phyloP scores from a whole-genome alignment of 2,329 filamentous ascomycete genomes.

The Calcarisporium arbuscula region DNA sequence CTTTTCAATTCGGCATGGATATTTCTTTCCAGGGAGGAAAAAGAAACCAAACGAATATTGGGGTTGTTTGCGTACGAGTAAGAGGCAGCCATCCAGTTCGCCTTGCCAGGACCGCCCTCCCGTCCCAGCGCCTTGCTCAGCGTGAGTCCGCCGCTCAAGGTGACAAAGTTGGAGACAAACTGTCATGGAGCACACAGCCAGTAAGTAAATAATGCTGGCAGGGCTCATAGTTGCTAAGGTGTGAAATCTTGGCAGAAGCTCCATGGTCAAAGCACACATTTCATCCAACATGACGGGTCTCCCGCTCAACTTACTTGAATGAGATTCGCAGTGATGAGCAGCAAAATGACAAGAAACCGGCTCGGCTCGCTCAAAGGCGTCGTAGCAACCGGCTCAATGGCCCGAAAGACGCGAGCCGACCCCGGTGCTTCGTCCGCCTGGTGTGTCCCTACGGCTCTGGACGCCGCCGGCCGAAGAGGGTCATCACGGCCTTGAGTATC shows the following conservation, averaged over 20 bases:
- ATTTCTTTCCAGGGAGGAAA: too few relatives aligned
- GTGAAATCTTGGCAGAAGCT: too few relatives aligned
- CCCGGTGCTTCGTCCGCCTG: background rate
- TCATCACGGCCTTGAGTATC: too few relatives aligned
- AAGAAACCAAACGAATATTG: too few relatives aligned
- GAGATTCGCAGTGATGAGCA: background rate
- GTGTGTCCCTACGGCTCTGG: too few relatives aligned
- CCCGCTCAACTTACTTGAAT: background rate
- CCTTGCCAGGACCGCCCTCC: conserved; percentile 21
- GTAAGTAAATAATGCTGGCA: too few relatives aligned
- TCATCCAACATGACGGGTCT: too few relatives aligned
- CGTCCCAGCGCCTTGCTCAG: conserved; percentile 20
- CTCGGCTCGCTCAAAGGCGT: background rate
- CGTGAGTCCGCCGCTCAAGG: conserved; percentile 20
- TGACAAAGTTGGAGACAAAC: conserved; percentile 24
- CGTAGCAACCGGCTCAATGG: background rate
- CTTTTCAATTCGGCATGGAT: too few relatives aligned
- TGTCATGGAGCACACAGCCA: too few relatives aligned
- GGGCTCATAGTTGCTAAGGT: too few relatives aligned
- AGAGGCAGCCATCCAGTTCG: conserved; percentile 33
- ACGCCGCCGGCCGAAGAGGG: too few relatives aligned
- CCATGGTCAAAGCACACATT: too few relatives aligned
- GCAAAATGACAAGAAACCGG: background rate
- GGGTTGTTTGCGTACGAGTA: conserved; percentile 31
- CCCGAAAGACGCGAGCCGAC: background rate